Evolutionary conservation across 345 rosid genomes (phyloP), one percentile per base, ranked within the genome.

Genomic region (Moricandia arvensis): DNA sequence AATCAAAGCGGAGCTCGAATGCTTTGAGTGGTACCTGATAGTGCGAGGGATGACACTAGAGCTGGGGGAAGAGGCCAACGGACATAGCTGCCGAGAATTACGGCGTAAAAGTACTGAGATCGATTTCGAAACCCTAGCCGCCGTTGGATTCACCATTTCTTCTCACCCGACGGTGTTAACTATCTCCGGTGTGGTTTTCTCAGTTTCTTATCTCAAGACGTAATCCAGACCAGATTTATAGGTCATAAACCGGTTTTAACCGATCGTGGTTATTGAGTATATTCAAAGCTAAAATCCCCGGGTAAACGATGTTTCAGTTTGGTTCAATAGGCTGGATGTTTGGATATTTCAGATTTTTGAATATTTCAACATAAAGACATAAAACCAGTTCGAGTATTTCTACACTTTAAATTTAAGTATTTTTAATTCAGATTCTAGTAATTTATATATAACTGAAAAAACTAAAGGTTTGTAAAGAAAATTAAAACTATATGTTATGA

Each of bases 61-160:
- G 66, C 45, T 35, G 47, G 73, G 13, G 8, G 71, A 63, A 35
- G 62, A 55, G 43, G 38, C 29, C 21, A 73, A 41, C 59, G 59
- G 75, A 68, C 70, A 62, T 24, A 77, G 67, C 35, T 24, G 63
- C 7, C 74, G 72, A 60, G 41, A 70, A 57, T 71, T 67, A 54
- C 66, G 80, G 54, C 68, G 58, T 4, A 84, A 70, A 62, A 65
- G 59, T 33, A 62, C 6, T 6, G 75, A 59, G 2, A 59, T 61
- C 3, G 72, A 64, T 15, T 43, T 26, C 9, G 67, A 66, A 73
- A 77, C 81, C 82, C 89, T 81, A 70, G 80, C 84, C 68, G 60
- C 80, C 80, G 65, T 79, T 54, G 73, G 75, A 5, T 49, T 60
- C 69, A 26, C 34, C 78, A 77, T 79, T 64, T 67, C 59, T 49